phyloP scores from a whole-genome alignment of 2,329 filamentous ascomycete species.

The Camillea tinctor region DNA sequence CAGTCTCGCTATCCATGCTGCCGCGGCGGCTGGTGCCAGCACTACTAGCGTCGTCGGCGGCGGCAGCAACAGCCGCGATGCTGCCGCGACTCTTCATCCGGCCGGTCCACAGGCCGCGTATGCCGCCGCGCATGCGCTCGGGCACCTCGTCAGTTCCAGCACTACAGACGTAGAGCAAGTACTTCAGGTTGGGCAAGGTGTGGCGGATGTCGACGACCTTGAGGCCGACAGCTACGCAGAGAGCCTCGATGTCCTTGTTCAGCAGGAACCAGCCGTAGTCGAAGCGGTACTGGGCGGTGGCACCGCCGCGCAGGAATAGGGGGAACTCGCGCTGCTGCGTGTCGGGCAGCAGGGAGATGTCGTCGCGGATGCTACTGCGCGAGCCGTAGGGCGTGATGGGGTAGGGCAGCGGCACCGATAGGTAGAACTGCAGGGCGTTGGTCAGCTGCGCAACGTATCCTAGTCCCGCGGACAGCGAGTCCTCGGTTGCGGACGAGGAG shows the following conservation, averaged over 20 bases:
- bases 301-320: slow-evolving; percentile 66
- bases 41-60: slow-evolving; percentile 40
- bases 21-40: slow-evolving; percentile 34
- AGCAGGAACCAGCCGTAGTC: slow-evolving; percentile 96
- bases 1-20: slow-evolving; percentile 32
- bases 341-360: slow-evolving; percentile 47
- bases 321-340: slow-evolving; percentile 71
- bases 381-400: slow-evolving; percentile 72
- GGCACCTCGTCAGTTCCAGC: slow-evolving; percentile 68
- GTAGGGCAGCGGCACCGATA: slow-evolving; percentile 77
- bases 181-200: slow-evolving; percentile 90
- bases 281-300: slow-evolving; percentile 79
- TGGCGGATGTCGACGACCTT: slow-evolving; percentile 87
- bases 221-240: slow-evolving; percentile 65
- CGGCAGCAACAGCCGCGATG: slow-evolving; percentile 10
- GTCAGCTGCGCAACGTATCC: slow-evolving; percentile 77
- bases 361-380: slow-evolving; percentile 64
- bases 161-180: slow-evolving; percentile 84
- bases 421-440: slow-evolving; percentile 76
- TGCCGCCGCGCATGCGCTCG: slow-evolving; percentile 59
- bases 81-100: slow-evolving; percentile 38
- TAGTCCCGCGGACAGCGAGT: slow-evolving; percentile 75
- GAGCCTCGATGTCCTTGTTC: slow-evolving; percentile 85
- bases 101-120: slow-evolving; percentile 57
- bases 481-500: slow-evolving; percentile 54